Conservation (phyloP, 2,329 filamentous ascomycete species). For the Curvularia hawaiiensis region DNA sequence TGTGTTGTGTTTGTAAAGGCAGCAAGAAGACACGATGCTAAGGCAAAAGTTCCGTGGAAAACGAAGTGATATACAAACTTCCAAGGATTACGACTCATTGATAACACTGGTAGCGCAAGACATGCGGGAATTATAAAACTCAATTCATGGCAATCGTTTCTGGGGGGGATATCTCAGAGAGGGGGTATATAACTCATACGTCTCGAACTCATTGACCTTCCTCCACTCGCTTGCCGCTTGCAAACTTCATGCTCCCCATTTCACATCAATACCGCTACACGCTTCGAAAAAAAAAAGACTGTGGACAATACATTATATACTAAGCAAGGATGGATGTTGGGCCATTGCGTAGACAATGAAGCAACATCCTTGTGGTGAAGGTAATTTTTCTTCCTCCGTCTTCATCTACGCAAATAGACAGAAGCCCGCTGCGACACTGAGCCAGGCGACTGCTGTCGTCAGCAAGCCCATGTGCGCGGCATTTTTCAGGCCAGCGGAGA, state of each 20-base stretch:
- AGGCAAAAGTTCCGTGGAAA: neutral
- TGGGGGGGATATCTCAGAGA: neutral
- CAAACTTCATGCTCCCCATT: neutral
- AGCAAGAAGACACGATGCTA: neutral
- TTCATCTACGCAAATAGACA: neutral
- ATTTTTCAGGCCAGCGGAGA: neutral
- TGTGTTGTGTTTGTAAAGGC: slow-evolving; percentile 60
- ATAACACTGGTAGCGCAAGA: neutral
- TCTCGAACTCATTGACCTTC: neutral
- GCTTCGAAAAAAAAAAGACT: neutral
- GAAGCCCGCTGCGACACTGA: neutral
- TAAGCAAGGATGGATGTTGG: neutral
- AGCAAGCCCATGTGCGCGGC: neutral
- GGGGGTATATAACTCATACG: neutral
- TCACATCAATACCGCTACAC: neutral
- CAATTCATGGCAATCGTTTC: neutral
- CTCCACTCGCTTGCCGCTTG: neutral
- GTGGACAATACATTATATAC: neutral
- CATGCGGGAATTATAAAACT: neutral
- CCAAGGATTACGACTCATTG: neutral
- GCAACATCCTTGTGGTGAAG: neutral
- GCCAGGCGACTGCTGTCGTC: neutral
- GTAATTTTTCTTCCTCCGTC: neutral
- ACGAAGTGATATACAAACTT: neutral
- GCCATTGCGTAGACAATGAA: neutral